These are phyloP conservation scores for Rugonectria rugulosa DNA, from an alignment of 2,329 filamentous ascomycete genomes.

Conservation along the genomic window DNA sequence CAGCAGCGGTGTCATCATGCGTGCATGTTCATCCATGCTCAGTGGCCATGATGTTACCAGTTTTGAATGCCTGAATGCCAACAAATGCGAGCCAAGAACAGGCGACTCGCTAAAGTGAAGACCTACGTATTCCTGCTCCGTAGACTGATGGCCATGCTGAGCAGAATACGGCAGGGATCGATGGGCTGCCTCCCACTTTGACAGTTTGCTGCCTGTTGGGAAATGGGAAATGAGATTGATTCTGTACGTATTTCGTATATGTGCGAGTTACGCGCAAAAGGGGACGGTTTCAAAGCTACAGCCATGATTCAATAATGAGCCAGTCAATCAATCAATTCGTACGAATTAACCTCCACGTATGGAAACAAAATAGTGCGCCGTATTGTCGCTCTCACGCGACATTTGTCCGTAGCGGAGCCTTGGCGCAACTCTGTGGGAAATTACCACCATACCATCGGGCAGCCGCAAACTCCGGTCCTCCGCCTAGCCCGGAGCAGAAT, in stretches of 20 bases:
- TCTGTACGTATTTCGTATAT: conserved; percentile 12
- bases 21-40: not conserved
- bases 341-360: not conserved
- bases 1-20: not conserved
- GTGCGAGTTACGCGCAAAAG: not conserved
- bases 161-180: conserved; percentile 5
- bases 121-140: not conserved
- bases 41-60: not conserved
- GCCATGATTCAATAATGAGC: not conserved
- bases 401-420: conserved; percentile 27
- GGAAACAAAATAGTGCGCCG: not conserved
- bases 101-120: conserved; percentile 10
- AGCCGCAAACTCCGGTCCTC: conserved; percentile 37
- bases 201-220: not conserved
- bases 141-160: not conserved
- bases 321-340: not conserved
- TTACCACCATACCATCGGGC: conserved; percentile 37
- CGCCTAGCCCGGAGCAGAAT: conserved; percentile 25
- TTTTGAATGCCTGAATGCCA: not conserved
- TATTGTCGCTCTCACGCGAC: conserved; percentile 33
- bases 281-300: not conserved
- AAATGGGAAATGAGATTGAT: not conserved
- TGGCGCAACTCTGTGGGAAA: conserved; percentile 38
- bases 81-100: not conserved
- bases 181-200: conserved; percentile 19